These are phyloP conservation scores for Colletotrichum costaricense DNA, from an alignment of 2,329 filamentous ascomycete species.

Conservation along the genomic window DNA sequence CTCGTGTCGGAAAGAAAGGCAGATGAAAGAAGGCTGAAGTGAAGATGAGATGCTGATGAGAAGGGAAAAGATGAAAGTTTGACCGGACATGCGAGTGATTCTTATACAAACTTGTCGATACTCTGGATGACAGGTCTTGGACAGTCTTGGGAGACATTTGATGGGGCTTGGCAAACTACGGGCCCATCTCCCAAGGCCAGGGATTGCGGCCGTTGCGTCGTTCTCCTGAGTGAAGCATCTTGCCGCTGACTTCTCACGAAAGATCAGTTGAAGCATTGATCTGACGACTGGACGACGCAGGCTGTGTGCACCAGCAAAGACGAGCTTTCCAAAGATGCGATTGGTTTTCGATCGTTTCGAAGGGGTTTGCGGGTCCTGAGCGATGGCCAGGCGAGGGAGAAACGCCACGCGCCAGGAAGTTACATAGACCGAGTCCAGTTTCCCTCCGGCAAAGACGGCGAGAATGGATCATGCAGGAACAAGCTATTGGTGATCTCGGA, in stretches of 20 bases:
- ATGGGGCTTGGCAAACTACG: constrained; percentile 31
- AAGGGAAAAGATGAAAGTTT: neutral
- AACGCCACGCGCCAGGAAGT: constrained; percentile 8
- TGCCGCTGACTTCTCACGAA: constrained; percentile 20
- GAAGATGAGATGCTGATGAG: constrained; percentile 32
- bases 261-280: constrained; percentile 35
- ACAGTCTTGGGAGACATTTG: constrained; percentile 22
- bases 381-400: constrained; percentile 12
- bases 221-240: constrained; percentile 18
- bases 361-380: constrained; percentile 21
- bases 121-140: constrained; percentile 33
- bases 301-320: constrained; percentile 3
- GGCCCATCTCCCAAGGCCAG: constrained; percentile 9
- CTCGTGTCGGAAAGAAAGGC: constrained; percentile 34
- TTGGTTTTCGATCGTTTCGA: constrained; percentile 30
- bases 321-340: constrained; percentile 27
- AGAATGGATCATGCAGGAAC: constrained; percentile 20
- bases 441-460: constrained; percentile 20
- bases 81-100: constrained; percentile 23
- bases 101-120: constrained; percentile 31
- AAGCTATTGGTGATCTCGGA: constrained; percentile 17
- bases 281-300: constrained; percentile 22
- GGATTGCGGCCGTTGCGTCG: constrained; percentile 7
- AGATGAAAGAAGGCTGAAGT: constrained; percentile 29
- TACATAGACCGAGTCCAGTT: constrained; percentile 10